Conservation (phyloP, 805 yeast species). For the Crinitomyces ghanaensis region DNA sequence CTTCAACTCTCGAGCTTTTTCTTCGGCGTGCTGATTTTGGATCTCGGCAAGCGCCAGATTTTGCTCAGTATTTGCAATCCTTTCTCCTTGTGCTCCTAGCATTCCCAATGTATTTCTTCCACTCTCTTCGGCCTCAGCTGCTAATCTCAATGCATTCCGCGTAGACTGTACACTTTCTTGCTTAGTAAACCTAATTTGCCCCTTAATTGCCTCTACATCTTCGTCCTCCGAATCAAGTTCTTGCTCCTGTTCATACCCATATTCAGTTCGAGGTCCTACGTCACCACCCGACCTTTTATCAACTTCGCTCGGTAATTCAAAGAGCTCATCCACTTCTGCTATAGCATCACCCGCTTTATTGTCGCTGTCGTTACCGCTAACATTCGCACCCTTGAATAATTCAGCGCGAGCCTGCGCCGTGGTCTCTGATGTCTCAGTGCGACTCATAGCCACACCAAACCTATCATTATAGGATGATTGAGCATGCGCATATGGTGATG, state of each 20-base stretch:
- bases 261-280: neutral
- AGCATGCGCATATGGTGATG: slow-evolving; percentile 16
- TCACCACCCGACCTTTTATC: slow-evolving; percentile 3
- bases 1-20: slow-evolving; percentile 66
- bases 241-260: slow-evolving; percentile 10
- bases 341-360: slow-evolving; percentile 3
- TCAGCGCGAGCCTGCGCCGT: slow-evolving; percentile 17
- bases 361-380: neutral
- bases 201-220: slow-evolving; percentile 77
- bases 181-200: slow-evolving; percentile 71
- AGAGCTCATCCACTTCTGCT: slow-evolving; percentile 20
- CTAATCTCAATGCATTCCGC: slow-evolving; percentile 64
- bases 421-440: slow-evolving; percentile 16
- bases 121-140: slow-evolving; percentile 59
- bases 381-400: slow-evolving; percentile 18
- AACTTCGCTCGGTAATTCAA: slow-evolving; percentile 17
- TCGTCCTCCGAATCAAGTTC: slow-evolving; percentile 48
- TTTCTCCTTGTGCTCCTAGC: slow-evolving; percentile 88
- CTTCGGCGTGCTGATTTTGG: slow-evolving; percentile 73
- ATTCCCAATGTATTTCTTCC: slow-evolving; percentile 80
- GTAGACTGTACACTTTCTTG: slow-evolving; percentile 81
- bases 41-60: slow-evolving; percentile 66
- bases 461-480: slow-evolving; percentile 12
- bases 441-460: slow-evolving; percentile 7
- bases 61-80: slow-evolving; percentile 68